A percentile compares a stretch with the other conserved stretches of the same genome.
Conservation (phyloP, 2,329 filamentous ascomycete genomes). For the Teratosphaeria gauchensis region DNA sequence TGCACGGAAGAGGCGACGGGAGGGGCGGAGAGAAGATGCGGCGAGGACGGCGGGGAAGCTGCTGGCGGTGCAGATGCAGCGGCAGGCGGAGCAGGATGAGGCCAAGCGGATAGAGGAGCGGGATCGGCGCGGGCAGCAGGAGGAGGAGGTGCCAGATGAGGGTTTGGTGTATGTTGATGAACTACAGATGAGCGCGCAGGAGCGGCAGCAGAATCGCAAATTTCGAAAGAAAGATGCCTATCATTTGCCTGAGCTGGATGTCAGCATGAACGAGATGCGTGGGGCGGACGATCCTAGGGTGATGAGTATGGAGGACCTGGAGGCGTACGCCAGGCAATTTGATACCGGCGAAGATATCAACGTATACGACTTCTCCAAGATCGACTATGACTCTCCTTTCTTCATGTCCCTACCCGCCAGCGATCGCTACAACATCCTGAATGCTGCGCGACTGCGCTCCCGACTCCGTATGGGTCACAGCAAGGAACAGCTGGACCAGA, state of each 20-base stretch:
- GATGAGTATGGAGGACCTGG: constrained; percentile 89
- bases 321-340: constrained; percentile 89
- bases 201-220: constrained; percentile 61
- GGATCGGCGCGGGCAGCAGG: constrained; percentile 21
- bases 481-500: constrained; percentile 88
- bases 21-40: constrained; percentile 88
- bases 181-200: constrained; percentile 65
- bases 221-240: constrained; percentile 94
- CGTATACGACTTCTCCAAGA: constrained; percentile 92
- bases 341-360: constrained; percentile 81
- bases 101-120: constrained; percentile 46
- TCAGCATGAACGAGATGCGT: constrained; percentile 74
- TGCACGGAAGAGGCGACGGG: constrained; percentile 65
- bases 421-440: constrained; percentile 94
- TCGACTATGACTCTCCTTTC: constrained; percentile 93
- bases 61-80: constrained; percentile 87
- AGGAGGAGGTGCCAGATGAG: constrained; percentile 58
- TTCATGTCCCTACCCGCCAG: constrained; percentile 82
- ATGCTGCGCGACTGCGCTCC: constrained; percentile 80
- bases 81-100: constrained; percentile 65
- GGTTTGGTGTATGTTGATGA: constrained; percentile 88
- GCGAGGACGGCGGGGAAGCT: constrained; percentile 82
- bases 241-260: constrained; percentile 77
- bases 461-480: constrained; percentile 89
- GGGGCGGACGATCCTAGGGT: constrained; percentile 86